Conservation (phyloP, 441 rosid genomes). For the Erysimum cheiri region DNA sequence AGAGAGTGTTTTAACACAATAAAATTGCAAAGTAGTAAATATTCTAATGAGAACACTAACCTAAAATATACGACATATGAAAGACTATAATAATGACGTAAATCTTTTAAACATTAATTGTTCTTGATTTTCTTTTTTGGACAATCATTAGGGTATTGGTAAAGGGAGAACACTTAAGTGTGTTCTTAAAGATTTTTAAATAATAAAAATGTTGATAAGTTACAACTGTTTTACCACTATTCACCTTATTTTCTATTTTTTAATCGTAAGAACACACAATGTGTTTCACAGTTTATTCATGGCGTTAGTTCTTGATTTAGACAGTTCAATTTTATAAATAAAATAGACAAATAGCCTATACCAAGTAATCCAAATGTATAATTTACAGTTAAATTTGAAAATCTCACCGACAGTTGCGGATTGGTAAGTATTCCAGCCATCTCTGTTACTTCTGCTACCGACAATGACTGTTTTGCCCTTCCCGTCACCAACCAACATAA, state of each 20-base stretch:
- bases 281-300: no score
- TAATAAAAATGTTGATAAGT: no score
- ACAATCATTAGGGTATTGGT: background rate
- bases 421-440: slow-evolving; percentile 48
- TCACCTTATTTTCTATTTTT: no score
- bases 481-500: slow-evolving; percentile 57
- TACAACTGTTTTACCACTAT: no score
- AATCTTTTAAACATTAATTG: background rate
- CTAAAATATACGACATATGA: background rate
- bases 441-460: slow-evolving; percentile 43
- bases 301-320: background rate
- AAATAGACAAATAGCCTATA: background rate
- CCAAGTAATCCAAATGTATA: background rate
- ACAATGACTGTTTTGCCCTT: slow-evolving; percentile 52
- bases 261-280: no score
- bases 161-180: no score
- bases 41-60: background rate
- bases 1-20: background rate
- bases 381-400: background rate
- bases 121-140: no score
- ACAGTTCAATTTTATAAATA: background rate
- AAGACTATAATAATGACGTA: background rate
- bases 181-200: no score
- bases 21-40: background rate
- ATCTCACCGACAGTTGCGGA: slow-evolving; percentile 52